phyloP scores from a whole-genome alignment of 2,329 filamentous ascomycete genomes.

The Fusarium napiforme region DNA sequence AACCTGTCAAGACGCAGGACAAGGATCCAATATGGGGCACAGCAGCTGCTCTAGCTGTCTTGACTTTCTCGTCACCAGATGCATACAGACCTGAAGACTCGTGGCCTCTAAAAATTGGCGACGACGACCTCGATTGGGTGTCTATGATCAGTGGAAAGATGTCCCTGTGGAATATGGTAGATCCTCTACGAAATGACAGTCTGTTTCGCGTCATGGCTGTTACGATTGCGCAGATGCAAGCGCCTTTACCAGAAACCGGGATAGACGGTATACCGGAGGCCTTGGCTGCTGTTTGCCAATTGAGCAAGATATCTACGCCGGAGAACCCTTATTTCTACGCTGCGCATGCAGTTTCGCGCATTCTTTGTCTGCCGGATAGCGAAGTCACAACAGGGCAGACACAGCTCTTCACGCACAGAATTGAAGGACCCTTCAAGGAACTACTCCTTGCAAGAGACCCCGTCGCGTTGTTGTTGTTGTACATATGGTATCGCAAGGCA shows the following conservation, averaged over 20 bases:
- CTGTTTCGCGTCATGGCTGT: slow-evolving; percentile 49
- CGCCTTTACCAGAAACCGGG: slow-evolving; percentile 47
- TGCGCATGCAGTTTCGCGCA: slow-evolving; percentile 50
- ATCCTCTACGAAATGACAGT: slow-evolving; percentile 51
- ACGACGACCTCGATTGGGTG: slow-evolving; percentile 50
- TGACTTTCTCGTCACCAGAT: slow-evolving; percentile 55
- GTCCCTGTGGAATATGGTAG: slow-evolving; percentile 48
- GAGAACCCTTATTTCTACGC: slow-evolving; percentile 53
- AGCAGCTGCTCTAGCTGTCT: slow-evolving; percentile 54
- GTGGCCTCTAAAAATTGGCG: slow-evolving; percentile 48
- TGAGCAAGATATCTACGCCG: slow-evolving; percentile 47
- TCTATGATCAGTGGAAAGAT: slow-evolving; percentile 51
- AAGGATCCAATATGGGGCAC: slow-evolving; percentile 61
- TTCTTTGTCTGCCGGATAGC: slow-evolving; percentile 46
- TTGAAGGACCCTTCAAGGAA: slow-evolving; percentile 49
- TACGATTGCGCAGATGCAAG: slow-evolving; percentile 51
- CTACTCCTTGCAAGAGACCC: slow-evolving; percentile 51
- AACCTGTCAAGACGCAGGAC: slow-evolving; percentile 49
- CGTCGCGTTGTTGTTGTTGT: slow-evolving; percentile 53
- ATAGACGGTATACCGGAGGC: slow-evolving; percentile 40
- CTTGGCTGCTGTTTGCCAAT: slow-evolving; percentile 41
- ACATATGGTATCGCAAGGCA: slow-evolving; percentile 56
- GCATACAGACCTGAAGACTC: slow-evolving; percentile 45
- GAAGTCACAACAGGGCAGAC: slow-evolving; percentile 46
- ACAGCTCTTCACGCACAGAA: slow-evolving; percentile 50